phyloP scores from a whole-genome alignment of 805 yeast species.

The Candida yuanshanica region DNA sequence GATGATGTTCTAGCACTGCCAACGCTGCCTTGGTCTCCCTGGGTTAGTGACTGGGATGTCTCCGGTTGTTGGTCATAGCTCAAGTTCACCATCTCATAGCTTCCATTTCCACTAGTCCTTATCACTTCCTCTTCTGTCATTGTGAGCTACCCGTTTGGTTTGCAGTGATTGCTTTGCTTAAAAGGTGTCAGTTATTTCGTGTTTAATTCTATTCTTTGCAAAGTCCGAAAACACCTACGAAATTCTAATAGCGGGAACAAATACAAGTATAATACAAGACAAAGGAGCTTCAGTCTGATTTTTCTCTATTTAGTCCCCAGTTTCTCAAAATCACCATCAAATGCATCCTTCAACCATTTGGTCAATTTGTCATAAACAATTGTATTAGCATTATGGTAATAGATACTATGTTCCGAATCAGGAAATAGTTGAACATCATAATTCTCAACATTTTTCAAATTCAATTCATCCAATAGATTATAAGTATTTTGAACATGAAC shows the following conservation, averaged over 20 bases:
- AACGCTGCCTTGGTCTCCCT: neutral
- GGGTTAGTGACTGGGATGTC: neutral
- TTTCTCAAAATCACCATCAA: slow-evolving; percentile 39
- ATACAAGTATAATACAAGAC: too few relatives aligned
- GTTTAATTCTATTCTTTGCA: too few relatives aligned
- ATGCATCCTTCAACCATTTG: slow-evolving; percentile 62
- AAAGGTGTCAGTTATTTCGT: neutral
- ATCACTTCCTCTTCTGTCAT: neutral
- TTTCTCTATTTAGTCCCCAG: slow-evolving; percentile 8
- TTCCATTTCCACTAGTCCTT: neutral
- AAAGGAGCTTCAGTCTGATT: too few relatives aligned
- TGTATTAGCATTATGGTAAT: slow-evolving; percentile 63
- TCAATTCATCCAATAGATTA: slow-evolving; percentile 68
- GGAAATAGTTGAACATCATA: slow-evolving; percentile 78
- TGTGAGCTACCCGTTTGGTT: too few relatives aligned
- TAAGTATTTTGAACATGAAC: slow-evolving; percentile 92
- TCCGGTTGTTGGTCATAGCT: neutral
- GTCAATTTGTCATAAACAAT: slow-evolving; percentile 65
- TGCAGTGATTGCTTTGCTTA: too few relatives aligned
- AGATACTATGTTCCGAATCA: slow-evolving; percentile 71
- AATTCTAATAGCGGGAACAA: too few relatives aligned
- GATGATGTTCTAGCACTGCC: neutral
- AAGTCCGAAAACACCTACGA: too few relatives aligned
- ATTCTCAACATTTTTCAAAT: slow-evolving; percentile 68
- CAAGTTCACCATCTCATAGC: slow-evolving; percentile 7